A percentile compares a stretch with the other conserved stretches of the same genome.
These are phyloP conservation scores for Cercospora sesami DNA, from an alignment of 2,329 filamentous ascomycete species.

Conservation along the genomic window DNA sequence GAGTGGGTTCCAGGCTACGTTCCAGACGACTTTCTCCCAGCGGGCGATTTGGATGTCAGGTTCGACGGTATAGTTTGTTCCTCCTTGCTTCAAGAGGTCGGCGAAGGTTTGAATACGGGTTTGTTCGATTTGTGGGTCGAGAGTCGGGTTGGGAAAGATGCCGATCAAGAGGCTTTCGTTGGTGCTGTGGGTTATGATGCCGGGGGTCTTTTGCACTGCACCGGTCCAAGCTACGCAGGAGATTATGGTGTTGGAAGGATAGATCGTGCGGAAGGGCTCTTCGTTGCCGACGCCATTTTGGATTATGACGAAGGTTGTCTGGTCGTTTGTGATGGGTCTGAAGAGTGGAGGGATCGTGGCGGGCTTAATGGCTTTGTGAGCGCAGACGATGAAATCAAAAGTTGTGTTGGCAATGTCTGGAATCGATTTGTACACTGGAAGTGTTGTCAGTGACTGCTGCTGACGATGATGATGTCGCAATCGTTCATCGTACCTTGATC, in stretches of 20 bases:
- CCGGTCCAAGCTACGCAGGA: slow-evolving; percentile 59
- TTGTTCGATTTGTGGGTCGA: slow-evolving; percentile 39
- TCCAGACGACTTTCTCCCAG: slow-evolving; percentile 63
- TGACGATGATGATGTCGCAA: background rate
- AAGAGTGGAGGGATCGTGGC: slow-evolving; percentile 42
- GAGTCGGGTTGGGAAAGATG: slow-evolving; percentile 46
- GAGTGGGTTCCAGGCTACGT: slow-evolving; percentile 62
- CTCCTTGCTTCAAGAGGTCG: slow-evolving; percentile 45
- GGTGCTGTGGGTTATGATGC: slow-evolving; percentile 52
- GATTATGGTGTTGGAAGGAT: slow-evolving; percentile 55
- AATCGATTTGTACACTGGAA: slow-evolving; percentile 45
- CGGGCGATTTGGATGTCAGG: slow-evolving; percentile 58
- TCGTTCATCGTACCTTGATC: slow-evolving; percentile 22
- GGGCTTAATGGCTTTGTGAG: slow-evolving; percentile 48
- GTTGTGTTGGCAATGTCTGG: slow-evolving; percentile 32
- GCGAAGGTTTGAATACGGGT: slow-evolving; percentile 46
- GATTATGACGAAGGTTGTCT: slow-evolving; percentile 60
- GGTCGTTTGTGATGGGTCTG: slow-evolving; percentile 40
- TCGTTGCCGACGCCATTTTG: slow-evolving; percentile 66
- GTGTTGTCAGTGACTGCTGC: background rate
- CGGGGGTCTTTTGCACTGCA: slow-evolving; percentile 53
- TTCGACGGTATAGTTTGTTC: slow-evolving; percentile 51
- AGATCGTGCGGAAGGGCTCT: slow-evolving; percentile 52
- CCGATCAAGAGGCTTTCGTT: slow-evolving; percentile 59
- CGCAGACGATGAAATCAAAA: slow-evolving; percentile 52